Evolutionary conservation across 768 basidiomycete species (phyloP), one percentile per base, ranked within the genome.

Genomic region (Candolleomyces aberdarensis): DNA sequence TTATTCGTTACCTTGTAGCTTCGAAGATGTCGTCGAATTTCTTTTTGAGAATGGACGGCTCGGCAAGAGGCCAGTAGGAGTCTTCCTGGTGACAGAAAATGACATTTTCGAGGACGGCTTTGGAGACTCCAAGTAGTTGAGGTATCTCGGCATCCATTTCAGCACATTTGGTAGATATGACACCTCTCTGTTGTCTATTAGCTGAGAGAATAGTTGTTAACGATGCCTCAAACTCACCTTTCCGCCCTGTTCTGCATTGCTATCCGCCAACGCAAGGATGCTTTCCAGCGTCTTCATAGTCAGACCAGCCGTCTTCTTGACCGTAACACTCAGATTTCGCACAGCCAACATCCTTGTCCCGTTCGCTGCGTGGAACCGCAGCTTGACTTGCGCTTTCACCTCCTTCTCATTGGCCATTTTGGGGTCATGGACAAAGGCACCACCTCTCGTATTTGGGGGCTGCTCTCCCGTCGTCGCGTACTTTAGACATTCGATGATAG

Each of bases 31-130:
- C 97, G 67, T 99, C 97, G 63, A 99, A 99, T 72, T 98, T 98
- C 83, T 98, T 98, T 82, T 99, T 99, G 41, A 99, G 75, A 0
- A 86, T 83, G 11, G 92, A 78, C 2, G 96, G 92, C 66, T 98
- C 97, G 0, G 95, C 83, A 22, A 99, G 81, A 0, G 97, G 97
- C 97, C 97, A 99, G 68, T 93, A 98, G 0, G 94, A 96, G 57
- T 99, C 97, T 69, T 99, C 97, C 74, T 99, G 97, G 73, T 99
- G 97, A 73, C 97, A 99, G 69, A 99, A 99, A 53, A 99, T 98
- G 68, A 99, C 97, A 70, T 98, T 98, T 67, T 98, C 96, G 22
- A 98, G 86, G 40, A 99, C 96, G n/a, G 96, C 89, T 72, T 96
- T 97, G 13, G 94, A 97, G 13, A 98, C 97, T 32, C 97, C 97